Base-by-base conservation (phyloP, 345 rosid species). In the Eucalyptus regnans region DNA sequence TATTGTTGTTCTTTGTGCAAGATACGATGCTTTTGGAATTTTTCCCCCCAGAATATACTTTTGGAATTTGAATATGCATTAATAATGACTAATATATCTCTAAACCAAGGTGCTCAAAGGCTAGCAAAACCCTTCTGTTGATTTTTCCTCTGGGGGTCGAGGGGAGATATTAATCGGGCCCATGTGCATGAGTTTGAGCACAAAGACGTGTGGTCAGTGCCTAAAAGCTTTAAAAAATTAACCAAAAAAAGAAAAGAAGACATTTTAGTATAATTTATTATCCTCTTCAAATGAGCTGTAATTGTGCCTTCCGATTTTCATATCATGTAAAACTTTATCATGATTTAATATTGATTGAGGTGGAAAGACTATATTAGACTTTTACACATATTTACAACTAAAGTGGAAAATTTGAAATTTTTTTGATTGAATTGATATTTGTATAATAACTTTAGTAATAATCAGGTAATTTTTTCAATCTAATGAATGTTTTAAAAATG, bases 381-480 rank as follows among this genome's bases (percentile, higher is more conserved):
- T 41, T 41, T 25, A 22, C 13, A 76, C 43, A 37, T 6, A 76
- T 37, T 71, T 5, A 66, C 20, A 13, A 31, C 22, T 31, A 31
- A 31, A 31, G 5, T 31, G 11, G 9, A 31, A 76, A 18, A 6
- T 1, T 71, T 37, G 12, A 37, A 68, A 71, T 20, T 0, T 2
- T 76, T 37, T 20, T 1, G 4, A 41, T 22, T 20, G 4, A 41
- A 10, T 76, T 17, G 0, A 33, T 17, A 33, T 8, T 3, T 1
- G 14, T 37, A 76, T 12, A 11, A 43, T 41, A 41, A 20, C 3
- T 41, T 41, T 76, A 41, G 15, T 20, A 76, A 37, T 11, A 12
- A 20, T 20, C 8, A 6, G 15, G 25, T 12, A 18, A 9, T 5
- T 76, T 18, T 76, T 76, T 12, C 6, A 12, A 62, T 62, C 68